Base-by-base conservation (phyloP, 2,329 filamentous ascomycete species). In the Cladosporium sphaerospermum region DNA sequence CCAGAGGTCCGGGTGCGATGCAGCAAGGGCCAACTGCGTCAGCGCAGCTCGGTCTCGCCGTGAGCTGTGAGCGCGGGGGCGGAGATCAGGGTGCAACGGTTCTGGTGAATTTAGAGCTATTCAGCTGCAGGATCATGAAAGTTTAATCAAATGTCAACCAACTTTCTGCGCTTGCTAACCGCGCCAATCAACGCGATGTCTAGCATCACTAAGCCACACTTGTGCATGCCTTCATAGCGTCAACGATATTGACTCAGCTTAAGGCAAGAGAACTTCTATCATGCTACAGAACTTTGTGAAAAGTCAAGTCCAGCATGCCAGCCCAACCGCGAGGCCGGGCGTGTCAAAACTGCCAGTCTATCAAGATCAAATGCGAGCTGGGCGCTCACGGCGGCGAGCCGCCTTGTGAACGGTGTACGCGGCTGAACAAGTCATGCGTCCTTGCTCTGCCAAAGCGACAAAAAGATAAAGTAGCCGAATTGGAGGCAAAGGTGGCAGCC, bases 351-450 rank as follows among this genome's bases (percentile, higher is more conserved):
- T 64, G 62, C 45, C 60, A 61, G 37, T 52, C 51, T 13, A 57
- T 62, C 42, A 64, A 65, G 45, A 64, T 63, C 56, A 64, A 63
- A 50, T 65, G 63, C 44, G 56, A 61, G 42, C 54, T 64, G 9
- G 59, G 58, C 9, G 54, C 55, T 6, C 40, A 51, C n/a, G 54
- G 52, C 9, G 55, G 48, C 5, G 28, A 51, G 7, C 37, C 57
- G 14, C 62, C 59, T 23, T 67, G 65, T 39, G 58, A 63, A 36
- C 52, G 64, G 49, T 67, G 64, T 45, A 44, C 54, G 2, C 60
- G 64, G 9, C 57, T 64, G 13, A 54, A 56, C 36, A 63, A 65
- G 46, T 56, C 62, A 16, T 67, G 65, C 56, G 36, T 55, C 1
- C 47, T 65, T 3, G 58, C 63, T 3, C 49, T 54, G 2, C 61